Base-by-base conservation (phyloP, 2,329 filamentous ascomycete genomes). In the Fusarium globosum region DNA sequence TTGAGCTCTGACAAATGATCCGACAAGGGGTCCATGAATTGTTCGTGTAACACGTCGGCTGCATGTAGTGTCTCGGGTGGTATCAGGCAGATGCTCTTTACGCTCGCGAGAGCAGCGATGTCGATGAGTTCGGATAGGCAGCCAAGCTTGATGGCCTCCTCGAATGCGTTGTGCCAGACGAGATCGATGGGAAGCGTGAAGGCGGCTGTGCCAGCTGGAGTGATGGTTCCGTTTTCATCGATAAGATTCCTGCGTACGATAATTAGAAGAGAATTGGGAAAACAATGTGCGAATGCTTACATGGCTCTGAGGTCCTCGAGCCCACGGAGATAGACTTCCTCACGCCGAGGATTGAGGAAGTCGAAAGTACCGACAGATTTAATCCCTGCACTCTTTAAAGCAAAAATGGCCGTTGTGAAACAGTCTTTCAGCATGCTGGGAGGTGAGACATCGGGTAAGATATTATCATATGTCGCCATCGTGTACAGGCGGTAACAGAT, bases 361-460 rank as follows among this genome's bases (percentile, higher is more conserved):
- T 49, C 21, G 28, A 49, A 49, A 49, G 28, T 49, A 12, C 7
- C 7, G 15, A 49, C 1, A 33, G 46, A 49, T 14, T 6, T 12
- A 16, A n/a, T 9, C 4, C 10, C 28, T n/a, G 21, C 46, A 30
- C 20, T n/a, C 20, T 13, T 49, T 28, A 48, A n/a, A 49, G 46
- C 28, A 4, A 49, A 20, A 7, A 49, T 9, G 14, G 7, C 46
- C 4, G 46, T 16, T 16, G 4, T 6, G 46, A 33, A 12, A 7
- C 46, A 49, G 14, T 30, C 46, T n/a, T 16, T n/a, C 4, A 49
- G 10, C 10, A 0, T 8, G 8, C 4, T 8, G 45, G 20, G 4
- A 30, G 20, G 9, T 8, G 26, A 7, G 26, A 3, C 9, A 13
- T 45, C 1, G 23, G 8, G 5, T 3, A 26, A 13, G 16, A 5